Evolutionary conservation across 208 protist species (phyloP).

Genomic region (Acanthamoeba polyphaga): DNA sequence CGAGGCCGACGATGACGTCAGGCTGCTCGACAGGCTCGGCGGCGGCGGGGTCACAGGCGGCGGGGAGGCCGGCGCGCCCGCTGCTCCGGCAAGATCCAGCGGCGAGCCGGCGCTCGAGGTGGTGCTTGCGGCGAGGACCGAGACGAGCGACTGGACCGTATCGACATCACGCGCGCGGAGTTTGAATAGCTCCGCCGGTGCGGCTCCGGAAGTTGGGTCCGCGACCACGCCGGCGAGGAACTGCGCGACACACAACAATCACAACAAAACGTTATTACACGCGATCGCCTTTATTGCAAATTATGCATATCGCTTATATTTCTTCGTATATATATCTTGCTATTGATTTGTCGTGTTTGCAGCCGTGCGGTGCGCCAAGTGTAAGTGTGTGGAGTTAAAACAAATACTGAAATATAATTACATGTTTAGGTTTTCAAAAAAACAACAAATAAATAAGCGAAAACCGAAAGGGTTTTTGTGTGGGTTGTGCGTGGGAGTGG

Average conservation of each 20-base stretch:
- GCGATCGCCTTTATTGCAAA: no score
- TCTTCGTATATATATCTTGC: no score
- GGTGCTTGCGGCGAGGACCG: neutral
- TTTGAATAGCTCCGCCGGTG: neutral
- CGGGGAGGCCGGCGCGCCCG: neutral
- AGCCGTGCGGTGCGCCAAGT: no score
- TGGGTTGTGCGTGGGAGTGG: neutral
- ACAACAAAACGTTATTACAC: no score
- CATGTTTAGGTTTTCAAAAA: no score
- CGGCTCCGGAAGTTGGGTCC: neutral
- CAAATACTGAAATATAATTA: no score
- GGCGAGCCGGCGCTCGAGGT: no score
- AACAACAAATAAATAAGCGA: neutral
- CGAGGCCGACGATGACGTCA: neutral
- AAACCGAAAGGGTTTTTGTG: neutral
- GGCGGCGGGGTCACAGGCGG: neutral
- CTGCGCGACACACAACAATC: neutral
- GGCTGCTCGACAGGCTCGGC: no score
- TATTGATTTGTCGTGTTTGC: no score
- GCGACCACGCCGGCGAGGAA: neutral
- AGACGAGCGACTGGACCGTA: neutral
- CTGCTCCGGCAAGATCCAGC: neutral
- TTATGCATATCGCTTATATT: no score
- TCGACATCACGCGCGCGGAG: neutral
- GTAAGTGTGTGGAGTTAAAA: no score